phyloP scores from a whole-genome alignment of 768 basidiomycete genomes.

The Russula abietina region DNA sequence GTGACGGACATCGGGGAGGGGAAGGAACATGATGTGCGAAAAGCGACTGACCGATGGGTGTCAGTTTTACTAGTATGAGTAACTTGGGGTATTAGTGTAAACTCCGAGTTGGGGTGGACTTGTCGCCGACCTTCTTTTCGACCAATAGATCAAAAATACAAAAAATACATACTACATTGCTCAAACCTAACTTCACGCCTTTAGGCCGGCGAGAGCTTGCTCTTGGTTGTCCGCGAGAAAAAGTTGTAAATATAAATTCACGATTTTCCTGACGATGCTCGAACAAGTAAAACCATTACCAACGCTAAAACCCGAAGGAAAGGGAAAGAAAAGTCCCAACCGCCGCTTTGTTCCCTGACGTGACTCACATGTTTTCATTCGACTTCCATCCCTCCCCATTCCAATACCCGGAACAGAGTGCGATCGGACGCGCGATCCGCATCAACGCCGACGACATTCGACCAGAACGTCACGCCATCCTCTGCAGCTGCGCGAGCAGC shows the following conservation, averaged over 20 bases:
- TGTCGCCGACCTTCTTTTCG: no score
- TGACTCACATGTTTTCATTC: background rate
- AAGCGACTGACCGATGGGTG: no score
- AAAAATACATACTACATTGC: no score
- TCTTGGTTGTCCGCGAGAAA: background rate
- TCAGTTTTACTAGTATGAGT: no score
- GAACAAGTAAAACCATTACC: background rate
- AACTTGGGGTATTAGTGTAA: no score
- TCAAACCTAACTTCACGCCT: no score
- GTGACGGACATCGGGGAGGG: no score
- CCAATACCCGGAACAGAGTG: constrained; percentile 37
- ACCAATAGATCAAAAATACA: no score
- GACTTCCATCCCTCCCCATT: constrained; percentile 37
- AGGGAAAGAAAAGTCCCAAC: background rate
- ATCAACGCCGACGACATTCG: constrained; percentile 35
- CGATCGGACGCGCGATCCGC: constrained; percentile 27
- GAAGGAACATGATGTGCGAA: no score
- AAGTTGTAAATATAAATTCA: background rate
- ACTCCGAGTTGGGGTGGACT: no score
- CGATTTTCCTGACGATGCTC: background rate
- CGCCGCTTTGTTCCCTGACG: background rate
- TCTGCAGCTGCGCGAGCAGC: constrained; percentile 25
- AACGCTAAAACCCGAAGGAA: background rate
- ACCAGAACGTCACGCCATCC: constrained; percentile 31
- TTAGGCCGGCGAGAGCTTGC: no score